Evolutionary conservation across 768 basidiomycete genomes (phyloP), one percentile per base, ranked within the genome.

Genomic region (Pisolithus microcarpus): DNA sequence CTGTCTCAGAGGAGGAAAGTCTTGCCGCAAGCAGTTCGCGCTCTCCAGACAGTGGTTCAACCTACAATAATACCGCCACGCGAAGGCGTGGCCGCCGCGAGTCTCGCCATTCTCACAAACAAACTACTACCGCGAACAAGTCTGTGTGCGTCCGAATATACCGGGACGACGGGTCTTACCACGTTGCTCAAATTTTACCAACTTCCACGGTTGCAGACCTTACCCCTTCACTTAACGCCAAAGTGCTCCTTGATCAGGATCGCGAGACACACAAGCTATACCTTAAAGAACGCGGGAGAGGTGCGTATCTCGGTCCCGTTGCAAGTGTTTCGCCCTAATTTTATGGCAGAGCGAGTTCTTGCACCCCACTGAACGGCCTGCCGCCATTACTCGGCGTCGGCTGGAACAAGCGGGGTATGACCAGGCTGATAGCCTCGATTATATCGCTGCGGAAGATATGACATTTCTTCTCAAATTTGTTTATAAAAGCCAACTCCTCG

Each of bases 321-420:
- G 10, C 47, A 40, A 21, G 48, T 19, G 23, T 21, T 30, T 2
- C 43, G 30, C 47, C 52, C 36, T 48, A 43, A 26, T 26, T 43
- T 26, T 38, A 38, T 42, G 39, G 52, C 61, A 95, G 94, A 98
- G 61, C 85, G 95, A 11, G 74, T 92, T 37, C 72, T 99, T 50
- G 82, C 81, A 7, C 78, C n/a, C 80, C 18, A 82, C 82, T 1
- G 96, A 99, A 67, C 73, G 79, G 43, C 95, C 95, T 0, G 85
- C 91, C 1, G 79, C 81, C 34, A 91, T 96, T 52, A 86, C 95
- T 19, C 78, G 84, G 51, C 77, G 88, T 38, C 77, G 91, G 36
- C 72, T 97, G 54, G 82, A 87, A 57, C 91, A 95, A 63, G 91
- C 92, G 4, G 94, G 95, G 0, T 97, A 92, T 58, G 82, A 85